Conservation (phyloP, 108 stramenopile genomes). For the Tribonema minus region DNA sequence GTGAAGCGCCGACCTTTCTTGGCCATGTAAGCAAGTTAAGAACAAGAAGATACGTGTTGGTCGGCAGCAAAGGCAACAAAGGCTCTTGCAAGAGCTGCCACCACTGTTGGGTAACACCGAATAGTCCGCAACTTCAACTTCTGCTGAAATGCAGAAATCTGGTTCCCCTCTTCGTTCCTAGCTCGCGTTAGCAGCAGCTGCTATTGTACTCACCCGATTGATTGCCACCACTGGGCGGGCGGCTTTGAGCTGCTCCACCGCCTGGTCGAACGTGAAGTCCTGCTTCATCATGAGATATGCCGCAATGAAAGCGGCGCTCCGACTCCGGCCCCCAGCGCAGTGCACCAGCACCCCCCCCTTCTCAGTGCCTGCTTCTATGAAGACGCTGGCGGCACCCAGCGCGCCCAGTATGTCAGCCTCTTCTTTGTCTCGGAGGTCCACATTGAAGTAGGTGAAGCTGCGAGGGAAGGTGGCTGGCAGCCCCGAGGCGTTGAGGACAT, state of each 20-base stretch:
- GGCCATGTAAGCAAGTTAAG: too few species aligned
- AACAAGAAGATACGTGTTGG: too few species aligned
- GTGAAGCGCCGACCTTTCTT: too few species aligned
- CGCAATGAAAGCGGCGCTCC: conserved; percentile 46
- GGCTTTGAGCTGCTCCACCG: conserved; percentile 3
- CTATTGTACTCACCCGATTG: conserved; percentile 22
- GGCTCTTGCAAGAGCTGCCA: too few species aligned
- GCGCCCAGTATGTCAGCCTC: conserved; percentile 52
- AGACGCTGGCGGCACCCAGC: conserved; percentile 49
- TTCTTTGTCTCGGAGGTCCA: conserved; percentile 52
- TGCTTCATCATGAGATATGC: conserved; percentile 48
- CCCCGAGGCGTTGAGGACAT: conserved; percentile 51
- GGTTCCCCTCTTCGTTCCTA: too few species aligned
- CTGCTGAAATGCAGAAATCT: too few species aligned
- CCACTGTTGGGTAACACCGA: too few species aligned
- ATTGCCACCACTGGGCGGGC: conserved; percentile 49
- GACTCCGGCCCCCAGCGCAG: conserved; percentile 50
- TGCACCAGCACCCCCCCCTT: conserved; percentile 57
- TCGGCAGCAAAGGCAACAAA: too few species aligned
- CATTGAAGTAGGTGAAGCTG: conserved; percentile 54
- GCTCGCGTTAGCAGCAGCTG: too few species aligned
- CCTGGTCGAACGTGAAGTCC: conserved; percentile 14
- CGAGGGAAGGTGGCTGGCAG: conserved; percentile 52
- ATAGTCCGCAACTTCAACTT: too few species aligned
- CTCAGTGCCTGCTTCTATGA: conserved; percentile 56